These are phyloP conservation scores for Lachancea sp. DNA, from an alignment of 805 yeast species.

Conservation along the genomic window DNA sequence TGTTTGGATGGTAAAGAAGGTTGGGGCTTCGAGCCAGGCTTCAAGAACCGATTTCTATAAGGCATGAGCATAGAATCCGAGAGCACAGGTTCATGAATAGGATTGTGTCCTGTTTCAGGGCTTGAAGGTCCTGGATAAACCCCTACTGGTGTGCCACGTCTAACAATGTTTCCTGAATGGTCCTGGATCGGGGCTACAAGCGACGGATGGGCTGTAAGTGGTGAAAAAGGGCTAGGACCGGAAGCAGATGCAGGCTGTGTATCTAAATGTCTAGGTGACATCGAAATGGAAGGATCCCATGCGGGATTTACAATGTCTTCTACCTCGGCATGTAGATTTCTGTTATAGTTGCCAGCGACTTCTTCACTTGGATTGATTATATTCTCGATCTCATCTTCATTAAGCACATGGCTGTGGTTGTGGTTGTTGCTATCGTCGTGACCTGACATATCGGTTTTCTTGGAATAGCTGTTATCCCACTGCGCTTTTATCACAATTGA, in stretches of 20 bases:
- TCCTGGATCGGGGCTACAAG: constrained; percentile 1
- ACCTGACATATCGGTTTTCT: background rate
- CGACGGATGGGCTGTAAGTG: constrained; percentile 5
- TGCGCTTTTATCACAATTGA: no score
- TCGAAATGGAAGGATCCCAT: constrained; percentile 13
- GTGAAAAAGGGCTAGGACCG: constrained; percentile 7
- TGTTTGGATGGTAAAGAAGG: constrained; percentile 3
- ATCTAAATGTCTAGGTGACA: constrained; percentile 11
- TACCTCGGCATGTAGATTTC: constrained; percentile 10
- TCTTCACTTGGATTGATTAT: constrained; percentile 7
- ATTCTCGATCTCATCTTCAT: constrained; percentile 27
- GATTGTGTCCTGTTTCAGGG: background rate
- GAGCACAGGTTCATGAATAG: constrained; percentile 4
- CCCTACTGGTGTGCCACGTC: constrained; percentile 12
- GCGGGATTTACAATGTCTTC: constrained; percentile 30
- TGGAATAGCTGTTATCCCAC: no score
- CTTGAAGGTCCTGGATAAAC: constrained; percentile 10
- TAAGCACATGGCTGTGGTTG: constrained; percentile 14
- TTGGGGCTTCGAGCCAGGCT: constrained; percentile 1
- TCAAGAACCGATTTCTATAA: constrained; percentile 6
- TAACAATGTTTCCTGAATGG: constrained; percentile 1
- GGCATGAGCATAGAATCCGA: constrained; percentile 9
- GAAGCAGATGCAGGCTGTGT: background rate
- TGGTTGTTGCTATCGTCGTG: constrained; percentile 1
- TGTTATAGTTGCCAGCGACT: background rate